phyloP scores from a whole-genome alignment of 306 rosid species.

The Delonix regia region DNA sequence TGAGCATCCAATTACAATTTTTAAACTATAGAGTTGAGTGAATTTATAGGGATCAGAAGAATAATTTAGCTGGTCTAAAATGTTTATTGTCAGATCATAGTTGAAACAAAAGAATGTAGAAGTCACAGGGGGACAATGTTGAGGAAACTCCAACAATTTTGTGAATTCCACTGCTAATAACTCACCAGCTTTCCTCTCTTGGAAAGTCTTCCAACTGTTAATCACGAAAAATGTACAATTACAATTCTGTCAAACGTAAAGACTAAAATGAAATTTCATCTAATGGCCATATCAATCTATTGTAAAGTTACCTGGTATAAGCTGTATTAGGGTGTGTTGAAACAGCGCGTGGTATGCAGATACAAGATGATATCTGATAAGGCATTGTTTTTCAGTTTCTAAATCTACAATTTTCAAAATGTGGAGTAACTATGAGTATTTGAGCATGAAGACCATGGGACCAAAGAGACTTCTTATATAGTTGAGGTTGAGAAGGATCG shows the following conservation, averaged over 20 bases:
- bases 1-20: neutral
- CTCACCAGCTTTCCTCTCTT: constrained; percentile 43
- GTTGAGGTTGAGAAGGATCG: neutral
- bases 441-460: neutral
- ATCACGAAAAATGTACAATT: neutral
- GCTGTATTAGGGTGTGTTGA: constrained; percentile 35
- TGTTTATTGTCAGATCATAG: neutral
- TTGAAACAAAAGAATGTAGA: neutral
- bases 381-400: constrained; percentile 23
- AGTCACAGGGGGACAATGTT: neutral
- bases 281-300: neutral
- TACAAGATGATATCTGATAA: constrained; percentile 31
- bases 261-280: neutral
- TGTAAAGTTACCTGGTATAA: constrained; percentile 40
- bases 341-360: constrained; percentile 40
- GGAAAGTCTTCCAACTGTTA: constrained; percentile 40
- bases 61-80: too few relatives aligned
- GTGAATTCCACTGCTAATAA: neutral
- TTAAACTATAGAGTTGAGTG: neutral
- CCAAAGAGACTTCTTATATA: constrained; percentile 5
- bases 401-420: neutral
- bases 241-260: neutral
- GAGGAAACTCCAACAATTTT: neutral
- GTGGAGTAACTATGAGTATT: neutral
- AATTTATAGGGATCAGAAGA: too few relatives aligned